Evolutionary conservation across 345 rosid species (phyloP), one percentile per base, ranked within the genome.

Genomic region (Litchi chinensis): DNA sequence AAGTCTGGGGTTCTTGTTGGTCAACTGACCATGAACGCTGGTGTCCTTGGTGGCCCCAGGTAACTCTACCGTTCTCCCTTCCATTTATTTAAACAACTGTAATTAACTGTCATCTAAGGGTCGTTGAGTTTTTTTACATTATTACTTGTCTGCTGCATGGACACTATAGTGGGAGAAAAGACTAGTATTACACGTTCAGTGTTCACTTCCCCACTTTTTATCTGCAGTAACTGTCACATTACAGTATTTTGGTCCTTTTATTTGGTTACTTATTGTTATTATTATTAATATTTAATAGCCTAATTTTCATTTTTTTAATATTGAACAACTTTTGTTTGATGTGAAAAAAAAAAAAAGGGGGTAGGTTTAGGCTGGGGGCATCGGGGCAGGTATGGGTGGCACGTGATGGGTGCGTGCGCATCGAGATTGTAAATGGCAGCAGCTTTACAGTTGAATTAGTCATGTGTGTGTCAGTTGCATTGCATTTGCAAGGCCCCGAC

Each of bases 41-140:
- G 99, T 5, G 97, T 88, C 41, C 82, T 91, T 8, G 98, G 98
- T 19, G 95, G 82, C 15, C 86, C 93, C 59, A 97, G 92, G 99
- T 97, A 86, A 13, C 0, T 3, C 21, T 28, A 7, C 24, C 24
- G 16, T 46, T n/a, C 54, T 11, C 54, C 5, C 22, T 16, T 1
- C 21, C 0, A 9, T 39, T 68, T 41, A 4, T 68, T 4, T 46
- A 46, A 46, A 11, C 52, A 71, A 75, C 82, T 10, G 80, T 68
- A 73, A 75, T 64, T 76, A 72, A 57, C 77, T 44, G 70, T 62
- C 22, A 4, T 7, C 0, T 1, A 9, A 41, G 63, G 70, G 19
- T 12, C n/a, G 19, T 18, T 69, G 11, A 41, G 56, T 32, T 63
- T 22, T 46, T 60, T 40, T 60, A 0, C 3, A 22, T 8, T 46